Conservation (phyloP, 2,329 filamentous ascomycete genomes). For the Tolypocladium ophioglossoides region DNA sequence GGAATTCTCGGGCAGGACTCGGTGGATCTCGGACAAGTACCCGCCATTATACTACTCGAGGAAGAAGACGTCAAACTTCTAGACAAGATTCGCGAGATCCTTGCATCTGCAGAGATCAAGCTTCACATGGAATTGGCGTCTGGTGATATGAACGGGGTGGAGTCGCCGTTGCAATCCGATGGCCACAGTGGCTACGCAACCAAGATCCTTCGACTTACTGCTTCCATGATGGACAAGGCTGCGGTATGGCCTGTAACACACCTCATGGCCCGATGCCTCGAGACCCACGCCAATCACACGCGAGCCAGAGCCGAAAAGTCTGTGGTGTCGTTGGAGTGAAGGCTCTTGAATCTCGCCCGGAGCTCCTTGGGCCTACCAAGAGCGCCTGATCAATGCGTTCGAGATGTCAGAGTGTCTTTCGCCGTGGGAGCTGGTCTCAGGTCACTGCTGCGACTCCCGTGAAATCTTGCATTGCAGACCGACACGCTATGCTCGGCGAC, state of each 20-base stretch:
- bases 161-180: slow-evolving; percentile 42
- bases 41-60: slow-evolving; percentile 81
- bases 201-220: slow-evolving; percentile 74
- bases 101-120: slow-evolving; percentile 69
- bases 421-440: not conserved
- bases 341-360: not conserved
- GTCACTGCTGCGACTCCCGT: not conserved
- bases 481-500: not conserved
- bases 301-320: slow-evolving; percentile 43
- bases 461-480: too few relatives aligned
- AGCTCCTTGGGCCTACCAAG: not conserved
- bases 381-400: not conserved
- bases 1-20: slow-evolving; percentile 78
- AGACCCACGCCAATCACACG: slow-evolving; percentile 43
- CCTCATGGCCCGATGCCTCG: slow-evolving; percentile 44
- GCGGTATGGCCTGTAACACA: slow-evolving; percentile 74
- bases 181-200: slow-evolving; percentile 68
- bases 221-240: slow-evolving; percentile 78
- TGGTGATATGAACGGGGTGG: slow-evolving; percentile 40
- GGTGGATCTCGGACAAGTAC: slow-evolving; percentile 68
- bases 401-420: not conserved
- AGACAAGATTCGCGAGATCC: slow-evolving; percentile 69
- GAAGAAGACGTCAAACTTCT: slow-evolving; percentile 84
- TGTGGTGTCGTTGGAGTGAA: slow-evolving; percentile 28
- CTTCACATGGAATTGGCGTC: slow-evolving; percentile 47